These are phyloP conservation scores for Pestalotiopsis sp. DNA, from an alignment of 2,329 filamentous ascomycete genomes.

Conservation along the genomic window DNA sequence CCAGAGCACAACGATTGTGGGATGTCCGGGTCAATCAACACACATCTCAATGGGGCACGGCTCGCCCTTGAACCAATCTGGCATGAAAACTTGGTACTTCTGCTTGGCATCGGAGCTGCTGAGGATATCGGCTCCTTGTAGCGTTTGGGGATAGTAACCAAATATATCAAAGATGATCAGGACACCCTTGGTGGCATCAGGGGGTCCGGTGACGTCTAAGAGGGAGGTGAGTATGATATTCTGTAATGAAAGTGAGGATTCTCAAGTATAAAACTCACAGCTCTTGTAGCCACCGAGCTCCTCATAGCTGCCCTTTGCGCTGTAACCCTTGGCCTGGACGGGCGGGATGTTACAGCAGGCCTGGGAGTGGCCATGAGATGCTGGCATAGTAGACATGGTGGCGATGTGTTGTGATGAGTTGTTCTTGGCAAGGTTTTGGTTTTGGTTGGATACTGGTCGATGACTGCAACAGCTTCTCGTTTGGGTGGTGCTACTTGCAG, in stretches of 20 bases:
- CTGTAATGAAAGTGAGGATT: not conserved
- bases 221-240: not conserved
- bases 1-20: not conserved
- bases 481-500: not conserved
- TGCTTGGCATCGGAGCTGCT: conserved; percentile 54
- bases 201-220: conserved; percentile 47
- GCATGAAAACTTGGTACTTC: conserved; percentile 85
- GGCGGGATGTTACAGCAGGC: conserved; percentile 62
- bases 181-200: conserved; percentile 55
- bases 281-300: conserved; percentile 57
- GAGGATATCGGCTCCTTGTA: conserved; percentile 70
- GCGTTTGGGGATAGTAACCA: conserved; percentile 68
- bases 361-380: conserved; percentile 53
- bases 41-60: conserved; percentile 57
- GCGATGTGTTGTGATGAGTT: conserved; percentile 11
- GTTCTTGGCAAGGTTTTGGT: not conserved
- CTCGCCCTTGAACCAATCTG: conserved; percentile 84
- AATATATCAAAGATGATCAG: conserved; percentile 70
- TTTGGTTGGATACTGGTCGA: not conserved
- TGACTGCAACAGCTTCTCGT: conserved; percentile 1
- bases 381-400: conserved; percentile 50
- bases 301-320: conserved; percentile 56
- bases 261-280: conserved; percentile 31
- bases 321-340: conserved; percentile 55
- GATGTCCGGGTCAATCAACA: conserved; percentile 10